Percentiles rank a stretch among this genome's conserved stretches.
Evolutionary conservation across 345 rosid species (phyloP).

Genomic region (Crucihimalaya himalaica): DNA sequence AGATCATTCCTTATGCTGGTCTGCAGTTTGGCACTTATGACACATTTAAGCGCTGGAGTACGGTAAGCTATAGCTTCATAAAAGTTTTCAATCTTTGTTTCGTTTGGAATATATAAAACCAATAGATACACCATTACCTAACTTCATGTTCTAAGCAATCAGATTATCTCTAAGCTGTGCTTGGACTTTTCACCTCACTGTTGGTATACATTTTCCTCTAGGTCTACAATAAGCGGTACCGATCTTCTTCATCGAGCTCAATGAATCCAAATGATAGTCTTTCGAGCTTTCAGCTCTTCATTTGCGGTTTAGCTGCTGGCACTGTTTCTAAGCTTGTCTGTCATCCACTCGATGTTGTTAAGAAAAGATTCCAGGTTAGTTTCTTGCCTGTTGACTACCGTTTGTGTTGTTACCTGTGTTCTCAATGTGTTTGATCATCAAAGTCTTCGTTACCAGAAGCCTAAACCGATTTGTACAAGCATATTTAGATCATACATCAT

Average conservation of each 20-base stretch:
- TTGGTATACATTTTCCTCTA: background rate
- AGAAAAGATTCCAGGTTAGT: constrained; percentile 82
- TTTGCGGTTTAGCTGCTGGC: constrained; percentile 80
- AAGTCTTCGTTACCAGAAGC: background rate
- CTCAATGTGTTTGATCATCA: background rate
- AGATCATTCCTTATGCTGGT: constrained; percentile 21
- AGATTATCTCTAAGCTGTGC: background rate
- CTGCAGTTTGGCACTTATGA: constrained; percentile 15
- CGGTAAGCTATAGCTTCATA: constrained; percentile 7
- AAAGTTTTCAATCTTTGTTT: background rate
- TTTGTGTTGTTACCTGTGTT: background rate
- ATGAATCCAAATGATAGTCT: constrained; percentile 35
- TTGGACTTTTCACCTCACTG: background rate
- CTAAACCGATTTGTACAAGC: background rate
- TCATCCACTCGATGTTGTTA: constrained; percentile 91
- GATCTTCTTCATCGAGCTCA: background rate
- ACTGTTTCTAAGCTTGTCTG: constrained; percentile 84
- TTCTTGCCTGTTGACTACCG: background rate
- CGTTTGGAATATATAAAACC: background rate
- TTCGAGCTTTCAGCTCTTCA: constrained; percentile 67
- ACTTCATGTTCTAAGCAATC: background rate
- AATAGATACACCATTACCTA: background rate
- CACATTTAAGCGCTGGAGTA: constrained; percentile 13
- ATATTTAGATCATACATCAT: background rate
- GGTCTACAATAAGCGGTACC: constrained; percentile 2